Evolutionary conservation across 2,329 filamentous ascomycete genomes (phyloP).

Genomic region (Fusarium secorum): DNA sequence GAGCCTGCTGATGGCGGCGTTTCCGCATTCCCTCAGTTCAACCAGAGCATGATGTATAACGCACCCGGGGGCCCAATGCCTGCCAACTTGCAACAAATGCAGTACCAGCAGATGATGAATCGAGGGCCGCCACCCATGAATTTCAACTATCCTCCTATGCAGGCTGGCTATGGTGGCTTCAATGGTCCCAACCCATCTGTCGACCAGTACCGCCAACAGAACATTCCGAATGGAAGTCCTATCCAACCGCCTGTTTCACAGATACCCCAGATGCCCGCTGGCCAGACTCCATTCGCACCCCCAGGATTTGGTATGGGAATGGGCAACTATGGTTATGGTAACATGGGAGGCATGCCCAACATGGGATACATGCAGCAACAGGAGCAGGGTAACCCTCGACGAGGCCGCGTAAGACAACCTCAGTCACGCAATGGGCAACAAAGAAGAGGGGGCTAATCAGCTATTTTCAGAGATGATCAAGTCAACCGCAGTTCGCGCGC

Average conservation of each 20-base stretch:
- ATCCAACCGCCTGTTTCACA: slow-evolving; percentile 57
- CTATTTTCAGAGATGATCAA: slow-evolving; percentile 42
- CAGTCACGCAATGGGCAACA: slow-evolving; percentile 16
- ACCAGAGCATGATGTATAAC: slow-evolving; percentile 62
- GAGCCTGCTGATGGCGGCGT: slow-evolving; percentile 61
- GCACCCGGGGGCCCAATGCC: slow-evolving; percentile 54
- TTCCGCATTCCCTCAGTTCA: slow-evolving; percentile 59
- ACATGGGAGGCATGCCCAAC: slow-evolving; percentile 56
- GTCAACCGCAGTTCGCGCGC: slow-evolving; percentile 11
- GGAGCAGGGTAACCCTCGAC: slow-evolving; percentile 63
- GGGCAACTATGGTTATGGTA: slow-evolving; percentile 55
- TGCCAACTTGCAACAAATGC: slow-evolving; percentile 61
- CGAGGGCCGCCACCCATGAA: slow-evolving; percentile 62
- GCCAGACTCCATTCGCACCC: slow-evolving; percentile 56
- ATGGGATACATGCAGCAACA: slow-evolving; percentile 62
- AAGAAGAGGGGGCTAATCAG: slow-evolving; percentile 38
- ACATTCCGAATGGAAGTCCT: slow-evolving; percentile 59
- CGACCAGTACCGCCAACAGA: slow-evolving; percentile 65
- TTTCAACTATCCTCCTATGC: slow-evolving; percentile 66
- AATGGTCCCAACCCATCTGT: slow-evolving; percentile 56
- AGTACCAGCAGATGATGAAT: slow-evolving; percentile 68
- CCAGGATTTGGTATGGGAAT: slow-evolving; percentile 61
- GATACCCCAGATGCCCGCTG: slow-evolving; percentile 53
- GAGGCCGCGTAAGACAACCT: slow-evolving; percentile 63
- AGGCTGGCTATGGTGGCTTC: slow-evolving; percentile 63